Percentiles rank a stretch among this genome's conserved stretches.
Conservation (phyloP, 2,329 filamentous ascomycete species). For the Sphaerostilbella broomeana region DNA sequence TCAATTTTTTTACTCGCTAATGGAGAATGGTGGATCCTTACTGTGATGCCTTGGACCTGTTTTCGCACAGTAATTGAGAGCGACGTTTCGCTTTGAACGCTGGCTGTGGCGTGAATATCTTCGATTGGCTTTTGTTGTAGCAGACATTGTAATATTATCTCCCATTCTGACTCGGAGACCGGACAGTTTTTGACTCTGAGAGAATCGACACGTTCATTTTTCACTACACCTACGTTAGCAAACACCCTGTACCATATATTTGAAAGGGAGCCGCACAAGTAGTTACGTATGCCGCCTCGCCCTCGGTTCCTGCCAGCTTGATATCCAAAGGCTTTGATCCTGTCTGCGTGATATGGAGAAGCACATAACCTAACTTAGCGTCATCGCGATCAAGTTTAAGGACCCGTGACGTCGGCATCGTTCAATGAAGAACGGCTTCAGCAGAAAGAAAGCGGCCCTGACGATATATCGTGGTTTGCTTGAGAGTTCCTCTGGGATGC, state of each 20-base stretch:
- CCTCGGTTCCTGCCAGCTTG: slow-evolving; percentile 62
- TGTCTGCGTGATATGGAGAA: slow-evolving; percentile 52
- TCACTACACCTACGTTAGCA: slow-evolving; percentile 36
- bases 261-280: slow-evolving; percentile 40
- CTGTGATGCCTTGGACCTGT: slow-evolving; percentile 61
- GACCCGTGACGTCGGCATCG: slow-evolving; percentile 32
- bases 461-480: too few species aligned
- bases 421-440: too few species aligned
- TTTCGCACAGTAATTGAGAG: slow-evolving; percentile 59
- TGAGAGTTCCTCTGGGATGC: too few species aligned
- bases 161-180: slow-evolving; percentile 61
- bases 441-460: too few species aligned
- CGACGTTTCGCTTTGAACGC: slow-evolving; percentile 44
- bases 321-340: slow-evolving; percentile 53
- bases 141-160: slow-evolving; percentile 49
- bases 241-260: too few species aligned
- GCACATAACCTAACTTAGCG: slow-evolving; percentile 45
- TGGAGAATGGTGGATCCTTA: slow-evolving; percentile 29
- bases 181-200: slow-evolving; percentile 48
- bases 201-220: slow-evolving; percentile 47
- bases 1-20: slow-evolving; percentile 13
- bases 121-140: slow-evolving; percentile 46
- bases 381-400: slow-evolving; percentile 54
- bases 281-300: slow-evolving; percentile 51
- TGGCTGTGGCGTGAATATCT: slow-evolving; percentile 54